Evolutionary conservation across 225 moss, liverwort and hornwort species (phyloP).

Genomic region (Physcomitrium patens): DNA sequence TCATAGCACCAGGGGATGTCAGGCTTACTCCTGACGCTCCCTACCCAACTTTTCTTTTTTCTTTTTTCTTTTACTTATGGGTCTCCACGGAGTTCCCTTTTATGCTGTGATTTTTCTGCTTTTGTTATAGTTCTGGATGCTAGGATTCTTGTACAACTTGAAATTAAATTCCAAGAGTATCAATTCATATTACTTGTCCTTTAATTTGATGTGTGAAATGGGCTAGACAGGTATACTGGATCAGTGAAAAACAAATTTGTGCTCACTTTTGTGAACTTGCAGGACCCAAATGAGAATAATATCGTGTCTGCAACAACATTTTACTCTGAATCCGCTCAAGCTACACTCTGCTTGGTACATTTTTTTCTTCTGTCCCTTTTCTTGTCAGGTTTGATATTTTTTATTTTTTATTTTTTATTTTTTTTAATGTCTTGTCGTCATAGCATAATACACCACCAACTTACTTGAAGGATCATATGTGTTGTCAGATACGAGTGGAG

Average conservation of each 20-base stretch:
- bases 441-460: not conserved
- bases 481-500: conserved; percentile 86
- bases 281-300: conserved; percentile 98
- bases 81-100: not conserved
- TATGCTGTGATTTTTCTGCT: not conserved
- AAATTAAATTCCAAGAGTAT: not conserved
- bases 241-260: conserved; percentile 7
- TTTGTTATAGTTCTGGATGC: not conserved
- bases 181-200: not conserved
- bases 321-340: conserved; percentile 69
- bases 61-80: not conserved
- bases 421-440: not conserved
- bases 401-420: conserved; percentile 12
- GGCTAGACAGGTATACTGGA: not conserved
- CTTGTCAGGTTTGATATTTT: no score
- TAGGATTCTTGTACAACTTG: not conserved
- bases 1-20: not conserved
- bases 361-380: not conserved
- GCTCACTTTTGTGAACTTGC: conserved; percentile 28
- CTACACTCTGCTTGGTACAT: conserved; percentile 80
- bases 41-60: not conserved
- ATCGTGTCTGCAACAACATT: conserved; percentile 93
- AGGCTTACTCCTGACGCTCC: no score
- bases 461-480: conserved; percentile 25
- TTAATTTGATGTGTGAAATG: conserved; percentile 15